phyloP scores from a whole-genome alignment of 129 eudicot species.

The Cynara cardunculus region DNA sequence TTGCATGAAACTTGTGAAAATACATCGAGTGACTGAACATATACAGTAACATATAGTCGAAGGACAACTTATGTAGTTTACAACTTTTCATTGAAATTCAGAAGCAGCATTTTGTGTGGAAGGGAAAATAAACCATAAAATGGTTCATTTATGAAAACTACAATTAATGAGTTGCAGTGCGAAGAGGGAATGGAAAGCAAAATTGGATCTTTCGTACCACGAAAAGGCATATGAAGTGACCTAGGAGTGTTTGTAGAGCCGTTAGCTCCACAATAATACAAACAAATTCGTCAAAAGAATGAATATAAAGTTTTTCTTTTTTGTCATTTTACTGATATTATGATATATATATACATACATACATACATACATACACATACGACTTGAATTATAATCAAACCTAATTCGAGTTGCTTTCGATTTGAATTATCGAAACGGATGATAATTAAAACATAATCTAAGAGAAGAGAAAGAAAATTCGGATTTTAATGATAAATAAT shows the following conservation, averaged over 20 bases:
- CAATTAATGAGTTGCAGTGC: constrained; percentile 1
- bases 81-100: background rate
- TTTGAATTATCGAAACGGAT: background rate
- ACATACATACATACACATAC: too few species aligned
- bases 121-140: background rate
- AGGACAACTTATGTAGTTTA: background rate
- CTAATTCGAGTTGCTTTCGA: background rate
- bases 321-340: constrained; percentile 8
- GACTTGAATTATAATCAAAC: background rate
- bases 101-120: constrained; percentile 10
- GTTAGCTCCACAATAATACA: constrained; percentile 6
- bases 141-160: background rate
- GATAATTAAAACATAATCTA: too few species aligned
- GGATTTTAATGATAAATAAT: background rate
- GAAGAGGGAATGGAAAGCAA: constrained; percentile 10
- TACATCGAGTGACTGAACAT: background rate
- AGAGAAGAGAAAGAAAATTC: background rate
- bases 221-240: constrained; percentile 30
- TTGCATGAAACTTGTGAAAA: background rate
- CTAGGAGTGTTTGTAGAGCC: constrained; percentile 28
- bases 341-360: background rate
- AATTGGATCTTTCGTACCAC: constrained; percentile 29
- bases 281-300: constrained; percentile 14
- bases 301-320: background rate
- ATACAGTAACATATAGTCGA: background rate